Percentiles rank a stretch among this genome's conserved stretches.
Evolutionary conservation across 805 yeast genomes (phyloP).

Genomic region (Schwanniomyces polymorphus): DNA sequence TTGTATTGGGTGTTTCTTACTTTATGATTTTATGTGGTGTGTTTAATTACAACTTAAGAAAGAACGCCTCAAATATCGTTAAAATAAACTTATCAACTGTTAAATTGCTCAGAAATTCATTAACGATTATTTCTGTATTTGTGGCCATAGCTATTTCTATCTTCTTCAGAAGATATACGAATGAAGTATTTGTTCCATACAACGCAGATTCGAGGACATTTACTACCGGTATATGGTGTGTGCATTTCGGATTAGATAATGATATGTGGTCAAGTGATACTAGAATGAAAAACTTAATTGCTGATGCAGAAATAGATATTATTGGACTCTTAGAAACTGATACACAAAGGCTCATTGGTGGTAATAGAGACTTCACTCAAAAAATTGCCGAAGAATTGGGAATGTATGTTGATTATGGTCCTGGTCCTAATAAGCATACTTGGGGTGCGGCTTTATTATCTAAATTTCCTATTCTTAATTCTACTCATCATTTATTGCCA

Average conservation of each 20-base stretch:
- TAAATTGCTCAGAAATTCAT: slow-evolving; percentile 17
- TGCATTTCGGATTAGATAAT: slow-evolving; percentile 95
- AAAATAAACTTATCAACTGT: slow-evolving; percentile 18
- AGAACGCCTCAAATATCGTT: slow-evolving; percentile 19
- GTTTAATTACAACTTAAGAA: slow-evolving; percentile 31
- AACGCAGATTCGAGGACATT: slow-evolving; percentile 58
- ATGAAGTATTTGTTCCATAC: slow-evolving; percentile 60
- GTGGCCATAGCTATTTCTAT: slow-evolving; percentile 53
- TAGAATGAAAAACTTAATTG: slow-evolving; percentile 80
- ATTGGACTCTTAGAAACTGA: slow-evolving; percentile 91
- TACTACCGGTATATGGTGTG: slow-evolving; percentile 98
- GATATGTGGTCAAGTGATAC: slow-evolving; percentile 97
- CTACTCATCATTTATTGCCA: slow-evolving; percentile 89
- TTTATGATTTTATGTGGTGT: slow-evolving; percentile 55
- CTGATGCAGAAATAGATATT: slow-evolving; percentile 86
- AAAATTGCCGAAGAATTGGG: slow-evolving; percentile 87
- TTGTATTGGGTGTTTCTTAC: slow-evolving; percentile 62
- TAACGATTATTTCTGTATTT: slow-evolving; percentile 41
- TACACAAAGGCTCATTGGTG: slow-evolving; percentile 91
- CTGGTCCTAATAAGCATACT: slow-evolving; percentile 96
- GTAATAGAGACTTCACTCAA: slow-evolving; percentile 92
- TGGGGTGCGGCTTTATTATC: slow-evolving; percentile 96
- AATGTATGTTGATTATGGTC: slow-evolving; percentile 96
- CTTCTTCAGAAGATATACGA: slow-evolving; percentile 60
- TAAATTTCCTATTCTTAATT: slow-evolving; percentile 88